These are phyloP conservation scores for Fusarium tjaetaba DNA, from an alignment of 2,329 filamentous ascomycete genomes.

Conservation along the genomic window DNA sequence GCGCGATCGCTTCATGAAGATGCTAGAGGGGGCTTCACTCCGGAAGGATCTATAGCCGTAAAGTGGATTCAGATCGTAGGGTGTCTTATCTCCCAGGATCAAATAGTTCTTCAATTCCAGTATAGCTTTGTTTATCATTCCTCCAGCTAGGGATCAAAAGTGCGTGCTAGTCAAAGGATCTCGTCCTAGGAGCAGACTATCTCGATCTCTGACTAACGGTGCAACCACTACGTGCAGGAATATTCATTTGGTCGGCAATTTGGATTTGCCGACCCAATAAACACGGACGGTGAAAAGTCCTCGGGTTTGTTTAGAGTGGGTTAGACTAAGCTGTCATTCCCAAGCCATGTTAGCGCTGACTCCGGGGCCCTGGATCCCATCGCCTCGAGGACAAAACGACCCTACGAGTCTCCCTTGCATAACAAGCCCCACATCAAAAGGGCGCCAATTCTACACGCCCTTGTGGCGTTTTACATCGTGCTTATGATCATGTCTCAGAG, in stretches of 20 bases:
- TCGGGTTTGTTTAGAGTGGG: background rate
- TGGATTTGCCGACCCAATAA: background rate
- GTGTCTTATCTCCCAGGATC: background rate
- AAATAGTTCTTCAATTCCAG: background rate
- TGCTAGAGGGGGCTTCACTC: background rate
- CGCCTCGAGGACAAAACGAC: background rate
- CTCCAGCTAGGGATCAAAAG: background rate
- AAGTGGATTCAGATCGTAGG: background rate
- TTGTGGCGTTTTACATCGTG: background rate
- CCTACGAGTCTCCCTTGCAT: background rate
- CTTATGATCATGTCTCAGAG: background rate
- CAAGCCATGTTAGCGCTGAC: background rate
- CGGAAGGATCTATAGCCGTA: background rate
- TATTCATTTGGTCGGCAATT: background rate
- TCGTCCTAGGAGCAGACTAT: background rate
- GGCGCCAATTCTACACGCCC: background rate
- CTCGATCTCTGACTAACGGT: background rate
- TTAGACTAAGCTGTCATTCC: background rate
- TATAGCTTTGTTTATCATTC: background rate
- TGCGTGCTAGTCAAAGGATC: background rate
- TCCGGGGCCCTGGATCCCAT: background rate
- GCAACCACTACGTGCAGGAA: background rate
- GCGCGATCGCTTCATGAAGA: conserved; percentile 1
- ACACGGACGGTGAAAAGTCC: background rate
- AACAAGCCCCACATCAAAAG: conserved; percentile 4